Percentiles rank a stretch among this genome's conserved stretches.
These are phyloP conservation scores for Hypoxylon sp. DNA, from an alignment of 2,329 filamentous ascomycete species.

Conservation along the genomic window DNA sequence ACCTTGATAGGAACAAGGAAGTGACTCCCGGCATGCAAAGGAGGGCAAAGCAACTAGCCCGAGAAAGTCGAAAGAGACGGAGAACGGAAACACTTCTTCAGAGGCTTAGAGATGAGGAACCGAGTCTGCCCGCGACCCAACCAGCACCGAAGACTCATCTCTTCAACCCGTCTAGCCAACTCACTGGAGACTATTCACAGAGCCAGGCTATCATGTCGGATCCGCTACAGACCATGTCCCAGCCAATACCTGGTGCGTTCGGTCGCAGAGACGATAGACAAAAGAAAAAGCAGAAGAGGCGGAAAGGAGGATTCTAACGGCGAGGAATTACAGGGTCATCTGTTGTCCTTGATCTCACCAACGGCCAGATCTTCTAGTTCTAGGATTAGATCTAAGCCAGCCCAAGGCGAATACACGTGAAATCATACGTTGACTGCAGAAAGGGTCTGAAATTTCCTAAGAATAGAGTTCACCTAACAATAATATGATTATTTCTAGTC, in stretches of 20 bases:
- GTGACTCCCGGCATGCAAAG: conserved; percentile 48
- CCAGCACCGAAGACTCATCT: conserved; percentile 46
- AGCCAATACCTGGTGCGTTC: conserved; percentile 52
- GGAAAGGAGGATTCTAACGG: conserved; percentile 52
- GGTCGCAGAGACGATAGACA: conserved; percentile 49
- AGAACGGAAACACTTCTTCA: conserved; percentile 52
- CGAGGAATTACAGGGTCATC: neutral
- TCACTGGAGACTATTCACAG: conserved; percentile 44
- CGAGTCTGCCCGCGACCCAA: conserved; percentile 49
- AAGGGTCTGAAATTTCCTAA: neutral
- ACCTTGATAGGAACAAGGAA: conserved; percentile 51
- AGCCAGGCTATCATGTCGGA: conserved; percentile 45
- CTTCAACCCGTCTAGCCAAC: conserved; percentile 48
- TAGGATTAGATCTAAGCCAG: neutral
- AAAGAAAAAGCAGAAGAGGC: conserved; percentile 53
- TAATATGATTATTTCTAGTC: neutral
- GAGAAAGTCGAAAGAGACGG: conserved; percentile 52
- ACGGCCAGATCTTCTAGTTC: no score
- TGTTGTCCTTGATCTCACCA: neutral
- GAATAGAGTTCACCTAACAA: neutral
- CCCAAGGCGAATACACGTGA: neutral
- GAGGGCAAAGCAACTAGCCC: conserved; percentile 49
- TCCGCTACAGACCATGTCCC: conserved; percentile 51
- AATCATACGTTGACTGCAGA: neutral
- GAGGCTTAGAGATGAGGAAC: conserved; percentile 46